These are phyloP conservation scores for Penicillium sp. DNA, from an alignment of 2,329 filamentous ascomycete species.

Conservation along the genomic window DNA sequence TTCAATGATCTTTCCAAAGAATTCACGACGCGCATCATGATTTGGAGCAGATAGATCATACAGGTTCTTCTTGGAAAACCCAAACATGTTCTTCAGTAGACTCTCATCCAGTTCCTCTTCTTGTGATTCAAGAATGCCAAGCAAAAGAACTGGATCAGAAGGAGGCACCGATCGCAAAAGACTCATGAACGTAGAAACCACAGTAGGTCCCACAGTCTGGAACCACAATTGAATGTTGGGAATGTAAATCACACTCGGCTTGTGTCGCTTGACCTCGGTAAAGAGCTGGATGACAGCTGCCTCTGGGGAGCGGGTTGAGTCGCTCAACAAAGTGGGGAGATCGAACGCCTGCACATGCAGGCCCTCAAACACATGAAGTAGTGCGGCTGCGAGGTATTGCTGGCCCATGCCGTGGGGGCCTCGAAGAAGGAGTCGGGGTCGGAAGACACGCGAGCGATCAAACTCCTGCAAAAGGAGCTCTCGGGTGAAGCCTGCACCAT, in stretches of 20 bases:
- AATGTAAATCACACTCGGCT: slow-evolving; percentile 93
- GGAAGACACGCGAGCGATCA: slow-evolving; percentile 81
- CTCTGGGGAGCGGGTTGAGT: slow-evolving; percentile 76
- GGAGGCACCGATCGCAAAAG: slow-evolving; percentile 81
- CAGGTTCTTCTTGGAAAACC: slow-evolving; percentile 76
- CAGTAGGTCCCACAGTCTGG: slow-evolving; percentile 61
- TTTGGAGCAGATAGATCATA: slow-evolving; percentile 68
- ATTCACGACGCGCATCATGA: slow-evolving; percentile 66
- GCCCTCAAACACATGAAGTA: slow-evolving; percentile 88
- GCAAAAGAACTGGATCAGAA: slow-evolving; percentile 81
- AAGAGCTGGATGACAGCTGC: slow-evolving; percentile 89
- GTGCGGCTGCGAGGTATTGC: slow-evolving; percentile 77
- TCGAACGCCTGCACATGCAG: slow-evolving; percentile 95
- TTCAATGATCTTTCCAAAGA: slow-evolving; percentile 71
- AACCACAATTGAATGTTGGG: slow-evolving; percentile 91
- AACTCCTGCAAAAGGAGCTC: slow-evolving; percentile 79
- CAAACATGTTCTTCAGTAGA: slow-evolving; percentile 77
- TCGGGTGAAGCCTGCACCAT: slow-evolving; percentile 78
- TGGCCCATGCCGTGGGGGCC: slow-evolving; percentile 92
- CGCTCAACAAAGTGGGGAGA: slow-evolving; percentile 79
- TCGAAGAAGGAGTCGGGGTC: slow-evolving; percentile 79
- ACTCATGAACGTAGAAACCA: slow-evolving; percentile 77
- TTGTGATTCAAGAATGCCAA: slow-evolving; percentile 77
- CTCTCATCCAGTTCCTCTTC: slow-evolving; percentile 60
- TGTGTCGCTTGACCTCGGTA: slow-evolving; percentile 87